Percentiles rank a stretch among this genome's conserved stretches.
Conservation (phyloP, 768 basidiomycete species). For the Kwoniella pini region DNA sequence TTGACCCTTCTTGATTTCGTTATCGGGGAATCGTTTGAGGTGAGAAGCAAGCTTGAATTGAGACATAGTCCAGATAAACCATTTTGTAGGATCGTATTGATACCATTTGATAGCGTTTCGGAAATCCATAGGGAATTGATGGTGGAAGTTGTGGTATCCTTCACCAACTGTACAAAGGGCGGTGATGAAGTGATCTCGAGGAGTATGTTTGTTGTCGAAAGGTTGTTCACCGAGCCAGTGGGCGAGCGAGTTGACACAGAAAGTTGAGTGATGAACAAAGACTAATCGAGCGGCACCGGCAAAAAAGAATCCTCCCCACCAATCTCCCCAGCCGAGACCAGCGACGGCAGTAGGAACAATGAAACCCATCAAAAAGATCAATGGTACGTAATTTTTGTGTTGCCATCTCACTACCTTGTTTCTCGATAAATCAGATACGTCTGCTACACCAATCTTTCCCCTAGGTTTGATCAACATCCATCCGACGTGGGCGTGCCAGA, state of each 20-base stretch:
- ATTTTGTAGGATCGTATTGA: slow-evolving; percentile 90
- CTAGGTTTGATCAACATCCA: slow-evolving; percentile 92
- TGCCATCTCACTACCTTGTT: slow-evolving; percentile 83
- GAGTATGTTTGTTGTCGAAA: slow-evolving; percentile 93
- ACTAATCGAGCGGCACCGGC: slow-evolving; percentile 74
- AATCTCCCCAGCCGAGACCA: slow-evolving; percentile 82
- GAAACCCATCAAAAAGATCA: slow-evolving; percentile 72
- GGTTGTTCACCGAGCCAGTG: slow-evolving; percentile 93
- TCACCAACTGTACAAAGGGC: slow-evolving; percentile 90
- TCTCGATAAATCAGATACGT: slow-evolving; percentile 80
- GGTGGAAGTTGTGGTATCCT: slow-evolving; percentile 99
- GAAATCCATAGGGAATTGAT: slow-evolving; percentile 97
- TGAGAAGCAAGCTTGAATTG: slow-evolving; percentile 73
- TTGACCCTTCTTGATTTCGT: slow-evolving; percentile 87
- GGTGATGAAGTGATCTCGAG: slow-evolving; percentile 83
- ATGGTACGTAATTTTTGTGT: slow-evolving; percentile 71
- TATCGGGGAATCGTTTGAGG: slow-evolving; percentile 80
- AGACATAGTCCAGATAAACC: slow-evolving; percentile 74
- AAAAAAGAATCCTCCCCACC: slow-evolving; percentile 79
- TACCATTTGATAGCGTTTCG: slow-evolving; percentile 94
- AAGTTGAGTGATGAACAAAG: slow-evolving; percentile 93
- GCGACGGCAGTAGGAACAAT: slow-evolving; percentile 74
- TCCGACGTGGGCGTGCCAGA: slow-evolving; percentile 76
- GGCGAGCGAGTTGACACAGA: slow-evolving; percentile 94
- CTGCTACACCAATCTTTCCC: slow-evolving; percentile 83